Percentiles rank a stretch among this genome's conserved stretches.
Conservation (phyloP, 2,329 filamentous ascomycete genomes). For the Leptographium radiaticola region DNA sequence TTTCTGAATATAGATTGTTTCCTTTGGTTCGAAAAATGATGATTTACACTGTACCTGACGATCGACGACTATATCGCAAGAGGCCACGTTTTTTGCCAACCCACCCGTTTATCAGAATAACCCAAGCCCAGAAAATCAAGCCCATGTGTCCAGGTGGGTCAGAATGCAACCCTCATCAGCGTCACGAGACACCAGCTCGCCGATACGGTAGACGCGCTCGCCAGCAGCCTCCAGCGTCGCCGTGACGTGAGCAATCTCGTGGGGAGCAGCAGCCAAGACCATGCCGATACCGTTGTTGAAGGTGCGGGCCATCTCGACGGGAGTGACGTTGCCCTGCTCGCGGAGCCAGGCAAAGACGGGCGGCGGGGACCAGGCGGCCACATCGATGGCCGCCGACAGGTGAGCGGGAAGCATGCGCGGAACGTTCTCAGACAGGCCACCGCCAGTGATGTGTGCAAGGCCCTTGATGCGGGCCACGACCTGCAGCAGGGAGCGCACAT, state of each 20-base stretch:
- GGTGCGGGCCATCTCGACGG: slow-evolving; percentile 73
- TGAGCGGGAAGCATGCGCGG: slow-evolving; percentile 77
- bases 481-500: slow-evolving; percentile 68
- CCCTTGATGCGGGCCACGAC: slow-evolving; percentile 64
- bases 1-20: neutral
- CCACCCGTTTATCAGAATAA: neutral
- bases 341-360: slow-evolving; percentile 83
- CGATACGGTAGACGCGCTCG: slow-evolving; percentile 68
- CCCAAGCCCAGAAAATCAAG: slow-evolving; percentile 3
- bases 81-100: neutral
- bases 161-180: slow-evolving; percentile 48
- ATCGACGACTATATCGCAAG: neutral
- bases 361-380: slow-evolving; percentile 60
- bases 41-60: neutral
- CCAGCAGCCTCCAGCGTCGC: slow-evolving; percentile 50
- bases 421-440: slow-evolving; percentile 85
- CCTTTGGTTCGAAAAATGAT: neutral
- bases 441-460: slow-evolving; percentile 92
- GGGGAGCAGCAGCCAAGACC: slow-evolving; percentile 78
- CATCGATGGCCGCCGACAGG: slow-evolving; percentile 71
- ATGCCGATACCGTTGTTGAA: slow-evolving; percentile 96
- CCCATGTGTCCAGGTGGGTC: slow-evolving; percentile 38
- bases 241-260: slow-evolving; percentile 47
- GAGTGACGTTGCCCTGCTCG: slow-evolving; percentile 52
- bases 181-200: slow-evolving; percentile 46